phyloP scores from a whole-genome alignment of 75 land plant species.

The Adiantum capillusveneris region DNA sequence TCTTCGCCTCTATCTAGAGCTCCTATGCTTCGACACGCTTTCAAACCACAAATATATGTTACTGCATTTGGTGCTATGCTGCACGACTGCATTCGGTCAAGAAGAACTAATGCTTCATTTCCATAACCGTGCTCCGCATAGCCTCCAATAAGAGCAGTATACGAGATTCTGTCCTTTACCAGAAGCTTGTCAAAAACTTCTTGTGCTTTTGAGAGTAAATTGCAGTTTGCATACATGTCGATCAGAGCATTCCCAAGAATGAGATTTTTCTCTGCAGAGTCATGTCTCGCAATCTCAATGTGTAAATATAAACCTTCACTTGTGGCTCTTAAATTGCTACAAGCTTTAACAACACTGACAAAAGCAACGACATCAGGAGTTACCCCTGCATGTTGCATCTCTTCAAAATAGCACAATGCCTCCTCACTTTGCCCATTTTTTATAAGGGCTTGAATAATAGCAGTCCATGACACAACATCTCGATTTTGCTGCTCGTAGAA shows the following conservation, averaged over 20 bases:
- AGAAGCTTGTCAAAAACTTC: slow-evolving; percentile 18
- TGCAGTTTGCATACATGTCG: slow-evolving; percentile 48
- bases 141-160: slow-evolving; percentile 38
- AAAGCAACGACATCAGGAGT: slow-evolving; percentile 30
- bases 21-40: slow-evolving; percentile 11
- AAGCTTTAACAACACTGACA: slow-evolving; percentile 32
- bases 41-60: slow-evolving; percentile 4
- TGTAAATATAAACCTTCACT: slow-evolving; percentile 23
- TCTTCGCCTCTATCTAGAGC: slow-evolving; percentile 5
- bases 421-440: slow-evolving; percentile 16
- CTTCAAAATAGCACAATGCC: slow-evolving; percentile 20
- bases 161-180: slow-evolving; percentile 21
- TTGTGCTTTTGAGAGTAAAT: slow-evolving; percentile 18
- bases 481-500: slow-evolving; percentile 13
- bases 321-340: slow-evolving; percentile 10
- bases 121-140: slow-evolving; percentile 20
- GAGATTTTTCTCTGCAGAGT: slow-evolving; percentile 5
- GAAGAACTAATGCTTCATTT: slow-evolving; percentile 34
- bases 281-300: slow-evolving; percentile 15
- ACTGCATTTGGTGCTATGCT: slow-evolving; percentile 10
- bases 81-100: slow-evolving; percentile 37
- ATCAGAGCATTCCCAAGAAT: slow-evolving; percentile 29
- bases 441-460: slow-evolving; percentile 33
- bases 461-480: slow-evolving; percentile 33
- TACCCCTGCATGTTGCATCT: slow-evolving; percentile 23